These are phyloP conservation scores for Kluyveromyces sp. DNA, from an alignment of 1,139 yeast genomes.

Conservation along the genomic window DNA sequence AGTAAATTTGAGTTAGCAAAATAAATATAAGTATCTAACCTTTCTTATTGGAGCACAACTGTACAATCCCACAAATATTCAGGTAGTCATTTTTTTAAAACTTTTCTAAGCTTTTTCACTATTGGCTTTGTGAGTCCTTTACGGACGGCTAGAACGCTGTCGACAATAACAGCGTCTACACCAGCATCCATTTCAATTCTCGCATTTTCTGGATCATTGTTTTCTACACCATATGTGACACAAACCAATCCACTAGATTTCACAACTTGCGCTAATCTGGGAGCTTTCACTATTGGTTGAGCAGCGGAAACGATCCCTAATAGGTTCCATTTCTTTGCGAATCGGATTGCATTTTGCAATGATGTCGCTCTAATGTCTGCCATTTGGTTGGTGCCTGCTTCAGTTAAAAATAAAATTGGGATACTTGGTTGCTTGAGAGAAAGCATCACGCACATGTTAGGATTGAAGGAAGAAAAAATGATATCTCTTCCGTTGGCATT, in stretches of 20 bases:
- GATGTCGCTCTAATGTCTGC: conserved; percentile 86
- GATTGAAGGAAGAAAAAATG: conserved; percentile 89
- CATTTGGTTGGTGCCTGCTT: conserved; percentile 75
- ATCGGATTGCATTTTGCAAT: conserved; percentile 83
- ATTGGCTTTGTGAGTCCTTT: conserved; percentile 49
- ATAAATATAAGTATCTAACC: no score
- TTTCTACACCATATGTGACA: conserved; percentile 81
- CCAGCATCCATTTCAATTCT: conserved; percentile 87
- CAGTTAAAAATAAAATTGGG: conserved; percentile 83
- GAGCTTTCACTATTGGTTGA: conserved; percentile 73
- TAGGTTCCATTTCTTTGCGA: conserved; percentile 86
- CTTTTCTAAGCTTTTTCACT: background rate
- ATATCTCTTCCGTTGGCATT: conserved; percentile 75
- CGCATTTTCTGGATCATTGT: conserved; percentile 81
- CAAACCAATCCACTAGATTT: conserved; percentile 89
- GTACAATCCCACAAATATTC: no score
- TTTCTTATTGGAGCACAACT: no score
- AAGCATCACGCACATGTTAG: conserved; percentile 79
- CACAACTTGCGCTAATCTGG: conserved; percentile 80
- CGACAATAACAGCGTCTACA: conserved; percentile 96
- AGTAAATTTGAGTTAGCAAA: no score
- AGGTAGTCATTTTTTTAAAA: background rate
- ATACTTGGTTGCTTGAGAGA: conserved; percentile 90
- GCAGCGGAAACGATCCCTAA: conserved; percentile 92
- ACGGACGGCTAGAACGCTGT: conserved; percentile 86